These are phyloP conservation scores for Immersiella caudata DNA, from an alignment of 495 filamentous ascomycete species.

Conservation along the genomic window DNA sequence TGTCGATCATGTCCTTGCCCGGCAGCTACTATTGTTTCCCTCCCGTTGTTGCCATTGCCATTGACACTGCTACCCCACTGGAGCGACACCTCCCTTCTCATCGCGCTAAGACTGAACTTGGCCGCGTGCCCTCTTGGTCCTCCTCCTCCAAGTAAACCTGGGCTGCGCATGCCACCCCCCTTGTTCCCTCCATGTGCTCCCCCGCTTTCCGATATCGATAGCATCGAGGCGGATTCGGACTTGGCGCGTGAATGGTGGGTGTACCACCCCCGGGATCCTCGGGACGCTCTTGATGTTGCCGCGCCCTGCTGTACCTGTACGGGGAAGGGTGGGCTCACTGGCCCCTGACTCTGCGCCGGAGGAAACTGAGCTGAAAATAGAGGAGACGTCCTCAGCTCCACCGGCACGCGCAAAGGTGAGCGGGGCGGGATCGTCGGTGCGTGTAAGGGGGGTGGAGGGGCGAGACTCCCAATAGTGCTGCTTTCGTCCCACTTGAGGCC, in stretches of 20 bases:
- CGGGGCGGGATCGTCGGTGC: not conserved
- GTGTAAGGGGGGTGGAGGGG: not conserved
- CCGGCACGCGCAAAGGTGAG: not conserved
- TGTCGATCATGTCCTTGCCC: not conserved
- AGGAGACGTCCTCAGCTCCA: not conserved
- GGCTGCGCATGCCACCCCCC: not conserved
- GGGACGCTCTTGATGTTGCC: not conserved
- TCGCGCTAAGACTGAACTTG: not conserved
- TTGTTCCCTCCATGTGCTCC: not conserved
- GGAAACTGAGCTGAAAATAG: not conserved
- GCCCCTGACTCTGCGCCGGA: no score
- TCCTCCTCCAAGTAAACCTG: not conserved
- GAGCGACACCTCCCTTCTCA: not conserved
- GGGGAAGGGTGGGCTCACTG: no score
- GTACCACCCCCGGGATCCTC: no score
- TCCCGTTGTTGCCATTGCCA: not conserved
- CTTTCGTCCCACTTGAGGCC: not conserved
- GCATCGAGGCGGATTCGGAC: not conserved
- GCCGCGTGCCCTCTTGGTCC: no score
- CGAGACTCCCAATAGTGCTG: not conserved
- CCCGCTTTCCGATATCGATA: constrained; percentile 1
- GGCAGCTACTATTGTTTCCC: not conserved
- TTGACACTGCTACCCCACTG: no score
- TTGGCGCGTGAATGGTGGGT: not conserved
- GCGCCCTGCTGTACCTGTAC: no score